Percentiles rank a stretch among this genome's conserved stretches.
phyloP scores from a whole-genome alignment of 2,329 filamentous ascomycete species.

The Aspergillus fumigatus region DNA sequence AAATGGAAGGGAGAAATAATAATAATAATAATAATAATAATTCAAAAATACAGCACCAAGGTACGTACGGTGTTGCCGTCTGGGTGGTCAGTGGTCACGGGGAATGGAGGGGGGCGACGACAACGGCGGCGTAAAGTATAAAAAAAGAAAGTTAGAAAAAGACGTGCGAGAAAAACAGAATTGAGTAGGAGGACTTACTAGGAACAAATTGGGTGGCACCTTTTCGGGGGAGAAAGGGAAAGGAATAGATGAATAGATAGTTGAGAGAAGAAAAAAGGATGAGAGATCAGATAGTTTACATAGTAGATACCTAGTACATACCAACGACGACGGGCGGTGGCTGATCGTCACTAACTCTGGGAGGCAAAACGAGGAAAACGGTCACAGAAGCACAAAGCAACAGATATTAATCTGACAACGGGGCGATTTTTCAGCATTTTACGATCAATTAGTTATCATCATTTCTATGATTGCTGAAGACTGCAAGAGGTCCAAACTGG shows the following conservation, averaged over 20 bases:
- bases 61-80: slow-evolving; percentile 3
- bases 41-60: slow-evolving; percentile 17
- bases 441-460: slow-evolving; percentile 2
- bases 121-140: slow-evolving; percentile 16
- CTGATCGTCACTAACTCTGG: slow-evolving; percentile 22
- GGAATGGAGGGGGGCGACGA: slow-evolving; percentile 21
- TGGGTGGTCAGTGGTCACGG: slow-evolving; percentile 14
- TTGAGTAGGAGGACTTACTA: slow-evolving; percentile 7
- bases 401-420: slow-evolving; percentile 7
- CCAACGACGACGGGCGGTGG: slow-evolving; percentile 13
- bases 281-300: slow-evolving; percentile 9
- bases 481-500: background rate
- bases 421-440: background rate
- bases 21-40: slow-evolving; percentile 1
- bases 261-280: slow-evolving; percentile 11
- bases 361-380: slow-evolving; percentile 14
- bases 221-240: slow-evolving; percentile 1
- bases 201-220: background rate
- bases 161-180: slow-evolving; percentile 5
- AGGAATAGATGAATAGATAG: slow-evolving; percentile 5
- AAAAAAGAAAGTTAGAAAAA: background rate
- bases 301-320: background rate
- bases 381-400: slow-evolving; percentile 3
- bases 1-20: slow-evolving; percentile 9
- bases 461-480: slow-evolving; percentile 1